Conservation (phyloP, 2,329 filamentous ascomycete genomes). For the Aspergillus neoniger region DNA sequence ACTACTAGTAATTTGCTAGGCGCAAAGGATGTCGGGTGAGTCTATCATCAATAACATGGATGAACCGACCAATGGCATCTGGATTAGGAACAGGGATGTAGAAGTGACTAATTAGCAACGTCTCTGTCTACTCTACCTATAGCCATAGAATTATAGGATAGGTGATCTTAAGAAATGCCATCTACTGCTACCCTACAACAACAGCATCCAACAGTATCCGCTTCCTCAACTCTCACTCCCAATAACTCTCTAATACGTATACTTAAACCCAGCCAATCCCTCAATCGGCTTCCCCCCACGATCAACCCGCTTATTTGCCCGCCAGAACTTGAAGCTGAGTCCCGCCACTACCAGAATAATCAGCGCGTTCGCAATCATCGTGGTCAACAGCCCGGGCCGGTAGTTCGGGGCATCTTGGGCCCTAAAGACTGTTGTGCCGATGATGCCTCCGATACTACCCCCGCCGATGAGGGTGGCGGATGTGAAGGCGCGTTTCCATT, state of each 20-base stretch:
- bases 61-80: too few relatives aligned
- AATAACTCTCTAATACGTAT: slow-evolving; percentile 1
- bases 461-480: slow-evolving; percentile 66
- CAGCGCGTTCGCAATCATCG: slow-evolving; percentile 17
- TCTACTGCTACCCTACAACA: too few relatives aligned
- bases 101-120: too few relatives aligned
- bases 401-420: slow-evolving; percentile 22
- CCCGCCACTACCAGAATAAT: slow-evolving; percentile 12
- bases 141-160: too few relatives aligned
- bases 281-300: slow-evolving; percentile 14
- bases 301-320: slow-evolving; percentile 11
- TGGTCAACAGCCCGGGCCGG: slow-evolving; percentile 11
- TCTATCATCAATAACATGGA: too few relatives aligned
- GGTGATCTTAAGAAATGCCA: too few relatives aligned
- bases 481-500: slow-evolving; percentile 82
- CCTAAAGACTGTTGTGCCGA: slow-evolving; percentile 18
- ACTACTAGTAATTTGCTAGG: too few relatives aligned
- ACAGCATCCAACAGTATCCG: too few relatives aligned
- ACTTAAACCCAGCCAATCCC: slow-evolving; percentile 9
- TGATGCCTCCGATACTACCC: slow-evolving; percentile 21
- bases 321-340: slow-evolving; percentile 6
- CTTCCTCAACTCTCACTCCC: too few relatives aligned
- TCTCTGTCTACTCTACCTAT: too few relatives aligned
- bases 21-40: too few relatives aligned
- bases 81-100: too few relatives aligned